Evolutionary conservation across 192 early-diverging fungal genomes (phyloP), one percentile per base, ranked within the genome.

Genomic region (Helicostylum pulchrum): DNA sequence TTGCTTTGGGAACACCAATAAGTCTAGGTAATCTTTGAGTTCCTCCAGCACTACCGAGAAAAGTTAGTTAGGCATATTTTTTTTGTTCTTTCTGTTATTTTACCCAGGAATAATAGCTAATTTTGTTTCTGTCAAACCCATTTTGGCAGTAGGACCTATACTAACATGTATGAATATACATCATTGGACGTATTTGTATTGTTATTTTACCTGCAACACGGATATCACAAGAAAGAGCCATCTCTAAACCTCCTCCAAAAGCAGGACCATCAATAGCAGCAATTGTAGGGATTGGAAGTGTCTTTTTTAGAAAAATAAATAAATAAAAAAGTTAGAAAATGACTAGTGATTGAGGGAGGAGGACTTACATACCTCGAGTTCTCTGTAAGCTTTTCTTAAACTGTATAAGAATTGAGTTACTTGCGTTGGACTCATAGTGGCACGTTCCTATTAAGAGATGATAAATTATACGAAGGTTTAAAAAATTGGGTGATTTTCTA

Each of bases 31-130:
- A 78, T 23, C 95, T 85, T 75, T 96, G 92, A 7, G 96, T 98
- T 32, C 96, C 96, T 21, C 96, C 96, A 45, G 96, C 94, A 36
- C 89, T 90, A 78, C 30, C 17, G 19, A 34, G 4, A 7, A 14
- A 1, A 3, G 19, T 9, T 44, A 43, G 9, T 14, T 26, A 26
- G 1, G 11, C 36, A 17, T 6, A 55, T 55, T 56, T 1, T 53
- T 20, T 1, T 49, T 49, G 10, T 7, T 34, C 11, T 34, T 17
- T 30, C 11, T n/a, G 6, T 8, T 48, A 9, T 48, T 23, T 51
- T 80, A 90, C 84, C 96, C 96, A 30, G 96, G 96, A 58, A 99
- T 97, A 59, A 99, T 97, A 39, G 91, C 95, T 19, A 97, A 81
- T 50, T 83, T 87, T 1, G 96, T 96, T 74, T 99, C 96, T 2